Conservation (phyloP, 179 eudicot species). For the Drosera spatulata region DNA sequence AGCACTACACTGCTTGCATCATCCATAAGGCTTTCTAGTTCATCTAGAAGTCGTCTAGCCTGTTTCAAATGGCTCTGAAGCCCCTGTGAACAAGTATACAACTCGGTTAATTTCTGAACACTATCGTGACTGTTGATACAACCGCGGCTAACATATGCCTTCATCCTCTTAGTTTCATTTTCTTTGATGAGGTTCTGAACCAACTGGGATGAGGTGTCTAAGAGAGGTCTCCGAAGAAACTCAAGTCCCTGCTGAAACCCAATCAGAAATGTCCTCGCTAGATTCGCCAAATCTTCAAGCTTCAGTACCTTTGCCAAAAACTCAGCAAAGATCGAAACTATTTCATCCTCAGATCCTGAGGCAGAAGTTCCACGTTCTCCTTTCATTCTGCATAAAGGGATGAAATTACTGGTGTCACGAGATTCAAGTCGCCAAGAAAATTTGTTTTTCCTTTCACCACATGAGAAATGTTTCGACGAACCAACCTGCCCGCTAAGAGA, state of each 20-base stretch:
- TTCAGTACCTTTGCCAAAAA: conserved; percentile 38
- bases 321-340: conserved; percentile 18
- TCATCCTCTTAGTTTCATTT: conserved; percentile 36
- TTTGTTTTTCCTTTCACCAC: too few relatives aligned
- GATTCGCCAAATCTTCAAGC: conserved; percentile 39
- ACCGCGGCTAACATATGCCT: conserved; percentile 38
- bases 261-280: conserved; percentile 30
- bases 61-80: too few relatives aligned
- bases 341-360: too few relatives aligned
- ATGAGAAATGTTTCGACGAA: too few relatives aligned
- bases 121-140: conserved; percentile 27
- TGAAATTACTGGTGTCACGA: too few relatives aligned
- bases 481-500: too few relatives aligned
- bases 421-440: too few relatives aligned
- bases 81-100: too few relatives aligned
- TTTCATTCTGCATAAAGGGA: too few relatives aligned
- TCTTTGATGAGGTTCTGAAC: conserved; percentile 30
- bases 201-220: conserved; percentile 29
- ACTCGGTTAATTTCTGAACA: too few relatives aligned
- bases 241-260: conserved; percentile 45
- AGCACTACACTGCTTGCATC: conserved; percentile 15
- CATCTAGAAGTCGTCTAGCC: conserved; percentile 25
- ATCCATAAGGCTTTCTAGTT: conserved; percentile 36
- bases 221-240: conserved; percentile 31
- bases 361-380: too few relatives aligned